These are phyloP conservation scores for Rhizopogon rudus DNA, from an alignment of 768 basidiomycete species.

Conservation along the genomic window DNA sequence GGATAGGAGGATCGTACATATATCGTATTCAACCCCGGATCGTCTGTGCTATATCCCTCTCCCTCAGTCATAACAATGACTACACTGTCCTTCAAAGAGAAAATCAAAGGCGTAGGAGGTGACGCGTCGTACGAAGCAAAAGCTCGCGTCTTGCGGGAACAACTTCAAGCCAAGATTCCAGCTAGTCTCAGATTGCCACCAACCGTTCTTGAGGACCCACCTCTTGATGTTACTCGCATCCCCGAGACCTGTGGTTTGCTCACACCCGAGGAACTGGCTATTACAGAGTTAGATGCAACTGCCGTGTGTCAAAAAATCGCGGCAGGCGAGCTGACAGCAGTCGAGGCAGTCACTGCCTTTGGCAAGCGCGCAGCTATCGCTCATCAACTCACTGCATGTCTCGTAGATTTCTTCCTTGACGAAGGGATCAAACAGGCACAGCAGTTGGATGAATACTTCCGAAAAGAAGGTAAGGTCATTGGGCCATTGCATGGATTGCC, in stretches of 20 bases:
- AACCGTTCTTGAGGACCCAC: conserved; percentile 15
- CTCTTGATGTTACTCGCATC: conserved; percentile 28
- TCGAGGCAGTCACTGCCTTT: conserved; percentile 37
- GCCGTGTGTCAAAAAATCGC: conserved; percentile 24
- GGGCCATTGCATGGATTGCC: conserved; percentile 42
- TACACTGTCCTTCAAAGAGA: conserved; percentile 15
- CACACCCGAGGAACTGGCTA: conserved; percentile 24
- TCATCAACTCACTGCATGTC: conserved; percentile 38
- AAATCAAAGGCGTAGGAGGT: conserved; percentile 18
- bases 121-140: conserved; percentile 14
- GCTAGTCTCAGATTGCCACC: conserved; percentile 9
- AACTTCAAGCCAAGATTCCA: conserved; percentile 20
- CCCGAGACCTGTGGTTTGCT: conserved; percentile 28
- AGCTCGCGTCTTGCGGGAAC: conserved; percentile 13
- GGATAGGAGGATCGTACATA: not conserved
- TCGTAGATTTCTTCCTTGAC: conserved; percentile 43
- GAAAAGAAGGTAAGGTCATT: conserved; percentile 31
- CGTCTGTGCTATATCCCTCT: conserved; percentile 4
- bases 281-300: conserved; percentile 34
- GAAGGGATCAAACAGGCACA: conserved; percentile 33
- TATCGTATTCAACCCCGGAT: not conserved
- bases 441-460: conserved; percentile 37
- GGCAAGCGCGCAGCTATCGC: conserved; percentile 48
- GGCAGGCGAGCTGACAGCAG: conserved; percentile 27
- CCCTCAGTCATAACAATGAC: conserved; percentile 6